Conservation (phyloP, 768 basidiomycete genomes). For the Kwoniella heveanensis region DNA sequence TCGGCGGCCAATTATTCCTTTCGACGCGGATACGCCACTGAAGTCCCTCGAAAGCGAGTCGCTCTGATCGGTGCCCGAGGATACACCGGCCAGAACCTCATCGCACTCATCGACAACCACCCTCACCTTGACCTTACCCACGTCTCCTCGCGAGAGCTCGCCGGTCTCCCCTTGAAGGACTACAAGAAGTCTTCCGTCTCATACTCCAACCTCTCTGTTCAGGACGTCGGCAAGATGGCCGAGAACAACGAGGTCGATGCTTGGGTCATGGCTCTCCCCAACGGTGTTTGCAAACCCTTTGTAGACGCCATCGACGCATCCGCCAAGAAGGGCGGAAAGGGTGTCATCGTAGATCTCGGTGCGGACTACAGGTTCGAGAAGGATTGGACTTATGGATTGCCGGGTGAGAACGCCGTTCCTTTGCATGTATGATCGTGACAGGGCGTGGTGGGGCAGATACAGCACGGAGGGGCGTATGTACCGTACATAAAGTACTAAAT, state of each 20-base stretch:
- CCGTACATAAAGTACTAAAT: background rate
- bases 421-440: background rate
- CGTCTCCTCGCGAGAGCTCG: slow-evolving; percentile 93
- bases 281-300: slow-evolving; percentile 93
- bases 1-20: slow-evolving; percentile 57
- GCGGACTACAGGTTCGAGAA: slow-evolving; percentile 95
- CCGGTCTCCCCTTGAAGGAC: slow-evolving; percentile 72
- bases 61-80: slow-evolving; percentile 94
- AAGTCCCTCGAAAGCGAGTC: slow-evolving; percentile 78
- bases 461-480: background rate
- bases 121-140: slow-evolving; percentile 88
- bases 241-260: slow-evolving; percentile 87
- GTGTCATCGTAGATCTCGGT: slow-evolving; percentile 86
- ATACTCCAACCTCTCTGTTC: slow-evolving; percentile 76
- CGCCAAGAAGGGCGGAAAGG: slow-evolving; percentile 63
- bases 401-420: slow-evolving; percentile 71
- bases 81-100: slow-evolving; percentile 90
- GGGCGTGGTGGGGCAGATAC: too few relatives aligned
- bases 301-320: slow-evolving; percentile 90
- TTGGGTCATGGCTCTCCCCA: slow-evolving; percentile 99
- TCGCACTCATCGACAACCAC: slow-evolving; percentile 80
- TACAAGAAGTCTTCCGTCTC: slow-evolving; percentile 75
- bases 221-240: slow-evolving; percentile 86
- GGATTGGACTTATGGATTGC: slow-evolving; percentile 96
- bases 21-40: slow-evolving; percentile 79